phyloP scores from a whole-genome alignment of 2,329 filamentous ascomycete genomes.

The Colletotrichum zoysiae region DNA sequence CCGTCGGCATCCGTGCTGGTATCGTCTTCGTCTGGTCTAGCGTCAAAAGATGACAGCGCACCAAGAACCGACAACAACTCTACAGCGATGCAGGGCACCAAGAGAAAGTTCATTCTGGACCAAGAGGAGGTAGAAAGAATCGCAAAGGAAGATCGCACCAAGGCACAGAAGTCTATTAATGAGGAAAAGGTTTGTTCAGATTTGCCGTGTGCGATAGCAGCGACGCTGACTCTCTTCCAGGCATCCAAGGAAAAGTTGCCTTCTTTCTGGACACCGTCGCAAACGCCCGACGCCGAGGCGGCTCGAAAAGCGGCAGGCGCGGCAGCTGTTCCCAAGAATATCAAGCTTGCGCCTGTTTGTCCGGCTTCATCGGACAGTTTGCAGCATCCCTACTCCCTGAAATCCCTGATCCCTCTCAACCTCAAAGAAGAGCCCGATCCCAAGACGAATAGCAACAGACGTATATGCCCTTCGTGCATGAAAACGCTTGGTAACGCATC shows the following conservation, averaged over 20 bases:
- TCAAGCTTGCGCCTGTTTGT: constrained; percentile 79
- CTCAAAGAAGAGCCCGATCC: constrained; percentile 78
- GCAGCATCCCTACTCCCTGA: constrained; percentile 82
- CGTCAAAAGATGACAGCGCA: background rate
- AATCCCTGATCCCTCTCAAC: constrained; percentile 79
- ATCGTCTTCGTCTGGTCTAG: background rate
- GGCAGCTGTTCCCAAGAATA: constrained; percentile 59
- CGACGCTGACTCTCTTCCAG: constrained; percentile 31
- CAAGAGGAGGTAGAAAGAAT: constrained; percentile 80
- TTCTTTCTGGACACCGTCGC: constrained; percentile 92
- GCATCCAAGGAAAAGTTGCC: constrained; percentile 64
- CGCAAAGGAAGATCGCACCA: constrained; percentile 76
- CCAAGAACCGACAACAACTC: background rate
- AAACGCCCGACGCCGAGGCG: constrained; percentile 71
- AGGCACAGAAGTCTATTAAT: constrained; percentile 77
- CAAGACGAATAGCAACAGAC: constrained; percentile 58
- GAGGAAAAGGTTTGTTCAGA: constrained; percentile 72
- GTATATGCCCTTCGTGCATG: constrained; percentile 85
- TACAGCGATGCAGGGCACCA: constrained; percentile 51
- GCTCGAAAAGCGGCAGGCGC: constrained; percentile 37
- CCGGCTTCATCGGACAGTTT: constrained; percentile 77
- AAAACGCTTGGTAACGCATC: constrained; percentile 86
- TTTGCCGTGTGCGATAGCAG: constrained; percentile 1
- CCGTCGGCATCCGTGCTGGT: constrained; percentile 41
- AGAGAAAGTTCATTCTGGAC: constrained; percentile 86